A percentile compares a stretch with the other conserved stretches of the same genome.
These are phyloP conservation scores for Nemania serpens DNA, from an alignment of 2,329 filamentous ascomycete species.

Conservation along the genomic window DNA sequence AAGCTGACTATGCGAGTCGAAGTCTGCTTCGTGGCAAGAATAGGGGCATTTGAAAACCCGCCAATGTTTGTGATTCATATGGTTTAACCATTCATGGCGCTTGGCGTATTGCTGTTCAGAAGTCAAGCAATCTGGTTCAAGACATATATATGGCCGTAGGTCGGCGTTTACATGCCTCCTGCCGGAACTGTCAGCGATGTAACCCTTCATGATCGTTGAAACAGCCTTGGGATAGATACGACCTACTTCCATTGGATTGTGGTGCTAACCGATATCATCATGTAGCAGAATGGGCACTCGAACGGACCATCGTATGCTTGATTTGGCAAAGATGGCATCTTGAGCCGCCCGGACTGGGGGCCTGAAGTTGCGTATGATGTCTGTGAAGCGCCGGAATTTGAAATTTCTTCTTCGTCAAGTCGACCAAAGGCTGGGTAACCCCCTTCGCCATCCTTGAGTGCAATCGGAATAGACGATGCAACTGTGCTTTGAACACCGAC, in stretches of 20 bases:
- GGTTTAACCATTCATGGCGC: constrained; percentile 8
- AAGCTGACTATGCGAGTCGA: not conserved
- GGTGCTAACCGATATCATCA: constrained; percentile 11
- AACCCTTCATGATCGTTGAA: too few species aligned
- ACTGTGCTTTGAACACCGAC: constrained; percentile 7
- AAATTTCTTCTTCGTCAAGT: constrained; percentile 1
- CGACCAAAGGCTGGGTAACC: not conserved
- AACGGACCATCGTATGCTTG: constrained; percentile 6
- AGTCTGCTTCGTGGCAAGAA: constrained; percentile 9
- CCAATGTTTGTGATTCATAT: constrained; percentile 14
- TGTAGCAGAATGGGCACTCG: constrained; percentile 22
- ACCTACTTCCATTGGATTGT: constrained; percentile 16
- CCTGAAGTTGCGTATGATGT: constrained; percentile 13
- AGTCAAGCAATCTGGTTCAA: constrained; percentile 7
- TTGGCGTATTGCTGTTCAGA: constrained; percentile 11
- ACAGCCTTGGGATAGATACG: not conserved
- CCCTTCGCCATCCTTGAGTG: not conserved
- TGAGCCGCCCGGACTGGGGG: not conserved
- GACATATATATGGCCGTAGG: constrained; percentile 15
- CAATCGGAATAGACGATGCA: constrained; percentile 14
- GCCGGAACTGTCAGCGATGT: not conserved
- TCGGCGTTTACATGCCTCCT: constrained; percentile 13
- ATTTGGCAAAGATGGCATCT: constrained; percentile 8
- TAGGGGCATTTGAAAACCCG: constrained; percentile 10
- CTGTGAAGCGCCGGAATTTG: constrained; percentile 1